Conservation (phyloP, 2,329 filamentous ascomycete species). For the Geosmithia flava region DNA sequence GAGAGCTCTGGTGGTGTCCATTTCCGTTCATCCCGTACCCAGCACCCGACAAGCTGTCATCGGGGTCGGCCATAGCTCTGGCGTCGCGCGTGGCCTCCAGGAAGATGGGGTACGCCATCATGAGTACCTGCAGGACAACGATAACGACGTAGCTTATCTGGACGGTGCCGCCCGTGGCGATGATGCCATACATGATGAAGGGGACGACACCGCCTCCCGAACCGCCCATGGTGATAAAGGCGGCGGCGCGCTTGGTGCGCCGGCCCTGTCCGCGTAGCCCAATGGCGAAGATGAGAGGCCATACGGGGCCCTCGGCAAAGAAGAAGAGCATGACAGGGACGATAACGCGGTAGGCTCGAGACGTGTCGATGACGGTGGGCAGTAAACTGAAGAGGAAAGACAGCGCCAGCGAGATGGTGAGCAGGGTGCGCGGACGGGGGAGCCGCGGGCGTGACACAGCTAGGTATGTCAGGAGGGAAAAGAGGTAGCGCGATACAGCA, state of each 20-base stretch:
- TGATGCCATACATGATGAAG: conserved; percentile 59
- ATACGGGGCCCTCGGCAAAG: conserved; percentile 74
- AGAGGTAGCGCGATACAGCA: conserved; percentile 59
- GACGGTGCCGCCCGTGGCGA: conserved; percentile 45
- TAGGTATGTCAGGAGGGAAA: conserved; percentile 50
- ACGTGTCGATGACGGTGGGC: conserved; percentile 29
- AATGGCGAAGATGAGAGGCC: conserved; percentile 70
- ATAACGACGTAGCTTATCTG: conserved; percentile 54
- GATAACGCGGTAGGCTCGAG: conserved; percentile 30
- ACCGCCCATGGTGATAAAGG: conserved; percentile 65
- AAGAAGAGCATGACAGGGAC: conserved; percentile 59
- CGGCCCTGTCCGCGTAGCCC: conserved; percentile 68
- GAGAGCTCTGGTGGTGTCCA: not conserved
- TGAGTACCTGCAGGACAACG: conserved; percentile 33
- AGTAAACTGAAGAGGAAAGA: conserved; percentile 45
- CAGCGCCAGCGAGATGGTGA: conserved; percentile 47
- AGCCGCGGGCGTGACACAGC: conserved; percentile 32
- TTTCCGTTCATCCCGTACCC: not conserved
- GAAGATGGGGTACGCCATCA: conserved; percentile 35
- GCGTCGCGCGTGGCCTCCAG: conserved; percentile 34
- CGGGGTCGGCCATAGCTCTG: conserved; percentile 24
- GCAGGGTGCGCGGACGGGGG: conserved; percentile 57
- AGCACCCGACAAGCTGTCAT: not conserved
- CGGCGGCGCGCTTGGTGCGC: conserved; percentile 68
- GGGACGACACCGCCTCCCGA: conserved; percentile 64